phyloP scores from a whole-genome alignment of 495 filamentous ascomycete species.

The Jackrogersella minutella region DNA sequence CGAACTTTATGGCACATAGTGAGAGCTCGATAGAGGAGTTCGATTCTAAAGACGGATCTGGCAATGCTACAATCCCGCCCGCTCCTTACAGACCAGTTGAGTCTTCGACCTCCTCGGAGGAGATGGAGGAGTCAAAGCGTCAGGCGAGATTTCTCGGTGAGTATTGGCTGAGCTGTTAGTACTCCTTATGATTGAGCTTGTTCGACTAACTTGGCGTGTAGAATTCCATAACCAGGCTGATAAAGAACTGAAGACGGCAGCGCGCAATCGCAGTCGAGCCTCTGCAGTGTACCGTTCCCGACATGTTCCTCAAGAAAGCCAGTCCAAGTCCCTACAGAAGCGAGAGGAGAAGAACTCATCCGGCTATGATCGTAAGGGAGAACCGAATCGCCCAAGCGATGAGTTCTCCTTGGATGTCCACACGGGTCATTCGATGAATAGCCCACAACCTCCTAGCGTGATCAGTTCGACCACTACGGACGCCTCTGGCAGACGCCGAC shows the following conservation, averaged over 20 bases:
- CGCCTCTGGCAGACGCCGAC: background rate
- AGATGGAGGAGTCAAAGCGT: background rate
- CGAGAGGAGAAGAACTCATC: background rate
- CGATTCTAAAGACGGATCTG: conserved; percentile 9
- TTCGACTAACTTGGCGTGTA: conserved; percentile 19
- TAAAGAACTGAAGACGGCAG: background rate
- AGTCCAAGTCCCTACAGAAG: background rate
- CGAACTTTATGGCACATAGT: conserved; percentile 27
- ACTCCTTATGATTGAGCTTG: background rate
- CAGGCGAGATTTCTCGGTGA: conserved; percentile 23
- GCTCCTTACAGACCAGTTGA: conserved; percentile 15
- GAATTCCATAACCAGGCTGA: conserved; percentile 25
- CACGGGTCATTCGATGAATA: conserved; percentile 39
- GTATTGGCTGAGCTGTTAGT: background rate
- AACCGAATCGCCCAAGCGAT: background rate
- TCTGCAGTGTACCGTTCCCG: background rate
- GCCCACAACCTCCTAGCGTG: background rate
- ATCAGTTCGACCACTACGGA: background rate
- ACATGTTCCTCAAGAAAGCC: background rate
- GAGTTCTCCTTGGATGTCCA: conserved; percentile 36
- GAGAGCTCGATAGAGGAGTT: conserved; percentile 42
- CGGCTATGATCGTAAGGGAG: background rate
- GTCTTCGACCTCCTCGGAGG: conserved; percentile 1
- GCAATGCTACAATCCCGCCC: background rate
- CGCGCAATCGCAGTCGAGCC: background rate